These are phyloP conservation scores for Chaetomiaceae sp. DNA, from an alignment of 2,329 filamentous ascomycete species.

Conservation along the genomic window DNA sequence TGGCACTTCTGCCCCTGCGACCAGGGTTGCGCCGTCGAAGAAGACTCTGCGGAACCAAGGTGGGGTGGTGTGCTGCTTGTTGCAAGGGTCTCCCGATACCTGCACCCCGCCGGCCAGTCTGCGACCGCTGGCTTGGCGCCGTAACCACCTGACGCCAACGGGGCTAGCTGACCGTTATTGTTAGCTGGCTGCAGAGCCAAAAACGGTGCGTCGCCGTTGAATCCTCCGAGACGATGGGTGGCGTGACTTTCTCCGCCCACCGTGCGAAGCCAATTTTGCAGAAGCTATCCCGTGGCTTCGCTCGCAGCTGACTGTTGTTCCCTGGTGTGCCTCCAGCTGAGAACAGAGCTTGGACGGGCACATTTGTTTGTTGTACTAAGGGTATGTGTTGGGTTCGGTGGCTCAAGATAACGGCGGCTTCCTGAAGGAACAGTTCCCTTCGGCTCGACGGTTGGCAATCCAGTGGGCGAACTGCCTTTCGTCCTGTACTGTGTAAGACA, in stretches of 20 bases:
- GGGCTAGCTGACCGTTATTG: neutral
- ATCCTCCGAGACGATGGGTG: constrained; percentile 3
- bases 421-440: no score
- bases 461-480: neutral
- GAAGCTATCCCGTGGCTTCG: neutral
- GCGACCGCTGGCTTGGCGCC: constrained; percentile 12
- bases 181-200: neutral
- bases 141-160: neutral
- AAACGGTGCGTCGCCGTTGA: constrained; percentile 14
- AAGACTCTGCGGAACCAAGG: constrained; percentile 14
- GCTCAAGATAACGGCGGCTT: no score
- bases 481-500: neutral
- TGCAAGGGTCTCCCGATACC: constrained; percentile 14
- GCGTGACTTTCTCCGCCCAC: constrained; percentile 3
- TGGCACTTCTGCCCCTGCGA: constrained; percentile 8
- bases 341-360: neutral
- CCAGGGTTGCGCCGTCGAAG: constrained; percentile 14
- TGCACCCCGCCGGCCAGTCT: constrained; percentile 14
- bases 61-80: constrained; percentile 8
- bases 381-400: no score
- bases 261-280: neutral
- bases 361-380: no score
- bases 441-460: neutral
- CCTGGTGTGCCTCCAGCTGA: no score
- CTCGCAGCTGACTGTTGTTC: neutral